These are phyloP conservation scores for Aspergillus alliaceus DNA, from an alignment of 2,329 filamentous ascomycete genomes.

Conservation along the genomic window DNA sequence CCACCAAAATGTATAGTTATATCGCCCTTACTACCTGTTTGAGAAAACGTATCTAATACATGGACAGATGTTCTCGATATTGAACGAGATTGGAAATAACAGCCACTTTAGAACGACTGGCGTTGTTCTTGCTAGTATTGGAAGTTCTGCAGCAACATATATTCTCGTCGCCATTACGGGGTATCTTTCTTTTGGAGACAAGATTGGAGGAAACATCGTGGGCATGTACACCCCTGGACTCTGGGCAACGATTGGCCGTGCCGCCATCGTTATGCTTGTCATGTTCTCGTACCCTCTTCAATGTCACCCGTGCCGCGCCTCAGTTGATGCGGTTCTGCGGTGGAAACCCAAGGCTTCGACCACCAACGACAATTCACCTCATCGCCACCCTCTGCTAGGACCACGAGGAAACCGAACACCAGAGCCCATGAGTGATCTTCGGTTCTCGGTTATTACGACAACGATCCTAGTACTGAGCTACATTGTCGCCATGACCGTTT, in stretches of 20 bases:
- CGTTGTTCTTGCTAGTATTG: conserved; percentile 81
- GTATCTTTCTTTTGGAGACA: conserved; percentile 92
- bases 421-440: conserved; percentile 75
- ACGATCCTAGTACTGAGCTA: conserved; percentile 82
- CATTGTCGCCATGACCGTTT: conserved; percentile 84
- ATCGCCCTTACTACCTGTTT: neutral
- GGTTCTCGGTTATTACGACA: conserved; percentile 88
- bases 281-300: conserved; percentile 96
- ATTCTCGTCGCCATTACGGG: conserved; percentile 90
- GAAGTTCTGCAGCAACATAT: conserved; percentile 83
- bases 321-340: conserved; percentile 86
- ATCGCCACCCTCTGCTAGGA: conserved; percentile 44
- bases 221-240: conserved; percentile 80
- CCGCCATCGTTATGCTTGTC: conserved; percentile 92
- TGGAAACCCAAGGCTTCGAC: conserved; percentile 67
- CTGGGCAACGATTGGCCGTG: conserved; percentile 87
- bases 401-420: conserved; percentile 44
- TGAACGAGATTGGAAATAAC: conserved; percentile 90
- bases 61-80: conserved; percentile 89
- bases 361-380: conserved; percentile 44
- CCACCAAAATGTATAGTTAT: conserved; percentile 80
- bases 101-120: conserved; percentile 74
- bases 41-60: neutral
- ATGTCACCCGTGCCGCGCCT: conserved; percentile 94
- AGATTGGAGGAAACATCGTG: conserved; percentile 88